phyloP scores from a whole-genome alignment of 164 flowering plant genomes.

The Chimonanthus praecox region DNA sequence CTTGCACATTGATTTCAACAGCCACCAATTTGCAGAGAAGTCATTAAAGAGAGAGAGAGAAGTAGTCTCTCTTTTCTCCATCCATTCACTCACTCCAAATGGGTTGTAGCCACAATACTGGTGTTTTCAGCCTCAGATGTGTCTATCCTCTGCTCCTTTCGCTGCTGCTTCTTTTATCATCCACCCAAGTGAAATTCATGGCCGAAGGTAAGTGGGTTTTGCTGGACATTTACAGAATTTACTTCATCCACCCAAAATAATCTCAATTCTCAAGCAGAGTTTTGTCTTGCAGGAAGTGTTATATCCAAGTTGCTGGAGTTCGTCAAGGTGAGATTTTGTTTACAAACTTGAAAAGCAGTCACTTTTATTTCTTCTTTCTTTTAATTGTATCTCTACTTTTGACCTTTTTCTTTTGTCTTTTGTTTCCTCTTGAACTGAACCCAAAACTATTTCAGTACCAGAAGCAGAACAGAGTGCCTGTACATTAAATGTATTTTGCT shows the following conservation, averaged over 20 bases:
- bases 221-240: not conserved
- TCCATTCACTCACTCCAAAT: conserved; percentile 13
- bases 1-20: not conserved
- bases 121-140: conserved; percentile 16
- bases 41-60: not conserved
- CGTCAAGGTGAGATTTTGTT: conserved; percentile 12
- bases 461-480: too few species aligned
- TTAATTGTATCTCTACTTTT: too few species aligned
- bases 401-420: too few species aligned
- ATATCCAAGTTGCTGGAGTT: conserved; percentile 5
- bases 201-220: conserved; percentile 24
- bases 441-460: too few species aligned
- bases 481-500: too few species aligned
- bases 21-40: not conserved
- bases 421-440: too few species aligned
- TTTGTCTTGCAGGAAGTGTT: conserved; percentile 11
- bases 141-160: conserved; percentile 26
- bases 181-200: conserved; percentile 19
- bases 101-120: conserved; percentile 20
- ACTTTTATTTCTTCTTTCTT: not conserved
- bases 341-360: not conserved
- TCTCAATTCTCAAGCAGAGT: not conserved
- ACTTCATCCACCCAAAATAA: too few species aligned
- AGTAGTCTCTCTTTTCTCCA: not conserved
- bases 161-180: conserved; percentile 26